phyloP scores from a whole-genome alignment of 306 rosid species.

The Castanea crenata region DNA sequence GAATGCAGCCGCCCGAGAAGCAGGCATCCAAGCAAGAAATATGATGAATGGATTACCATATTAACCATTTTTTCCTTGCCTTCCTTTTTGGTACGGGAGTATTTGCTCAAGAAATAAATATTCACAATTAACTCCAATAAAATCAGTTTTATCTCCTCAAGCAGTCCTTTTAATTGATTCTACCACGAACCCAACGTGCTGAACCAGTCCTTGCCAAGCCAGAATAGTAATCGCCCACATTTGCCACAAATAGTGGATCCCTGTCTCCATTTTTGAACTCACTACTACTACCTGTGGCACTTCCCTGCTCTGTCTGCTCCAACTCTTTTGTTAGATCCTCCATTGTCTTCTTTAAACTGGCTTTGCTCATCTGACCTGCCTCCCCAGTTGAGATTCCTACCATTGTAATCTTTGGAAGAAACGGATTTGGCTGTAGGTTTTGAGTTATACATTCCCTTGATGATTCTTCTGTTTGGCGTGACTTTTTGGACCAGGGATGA shows the following conservation, averaged over 20 bases:
- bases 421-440: conserved; percentile 40
- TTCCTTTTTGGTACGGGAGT: conserved; percentile 3
- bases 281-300: conserved; percentile 23
- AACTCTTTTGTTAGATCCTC: conserved; percentile 78
- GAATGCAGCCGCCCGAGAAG: conserved; percentile 6
- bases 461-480: conserved; percentile 24
- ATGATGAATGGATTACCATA: not conserved
- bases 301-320: conserved; percentile 71
- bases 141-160: conserved; percentile 15
- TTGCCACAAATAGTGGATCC: conserved; percentile 94
- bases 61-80: not conserved
- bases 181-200: conserved; percentile 62
- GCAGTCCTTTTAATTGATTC: conserved; percentile 40
- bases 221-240: conserved; percentile 87
- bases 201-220: conserved; percentile 63
- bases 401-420: conserved; percentile 93
- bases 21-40: conserved; percentile 25
- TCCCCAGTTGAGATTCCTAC: conserved; percentile 87
- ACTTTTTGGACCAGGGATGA: conserved; percentile 37
- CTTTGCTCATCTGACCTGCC: conserved; percentile 67
- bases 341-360: conserved; percentile 79
- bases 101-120: not conserved
- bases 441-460: conserved; percentile 37
- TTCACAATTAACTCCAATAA: conserved; percentile 10
- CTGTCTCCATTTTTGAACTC: conserved; percentile 58